Conservation (phyloP, 2,329 filamentous ascomycete species). For the Hymenoscyphus fructigenus region DNA sequence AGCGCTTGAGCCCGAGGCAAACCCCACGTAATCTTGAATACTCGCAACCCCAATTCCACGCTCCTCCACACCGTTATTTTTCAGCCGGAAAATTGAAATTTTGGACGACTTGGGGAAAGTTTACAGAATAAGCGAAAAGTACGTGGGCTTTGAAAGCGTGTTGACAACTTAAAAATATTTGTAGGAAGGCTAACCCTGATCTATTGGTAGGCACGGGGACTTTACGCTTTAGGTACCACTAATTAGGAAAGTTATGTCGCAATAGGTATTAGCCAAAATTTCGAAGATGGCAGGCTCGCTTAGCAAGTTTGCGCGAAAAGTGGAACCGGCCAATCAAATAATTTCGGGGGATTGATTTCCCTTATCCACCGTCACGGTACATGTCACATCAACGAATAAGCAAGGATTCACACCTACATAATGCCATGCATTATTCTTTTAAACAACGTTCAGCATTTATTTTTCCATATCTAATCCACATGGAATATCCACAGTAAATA, state of each 20-base stretch:
- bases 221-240: background rate
- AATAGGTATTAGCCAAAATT: background rate
- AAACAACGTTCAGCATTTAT: no score
- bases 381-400: background rate
- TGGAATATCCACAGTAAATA: no score
- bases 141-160: background rate
- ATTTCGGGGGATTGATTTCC: background rate
- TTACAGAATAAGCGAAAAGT: background rate
- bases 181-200: background rate
- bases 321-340: conserved; percentile 1
- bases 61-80: background rate
- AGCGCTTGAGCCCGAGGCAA: background rate
- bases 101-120: background rate
- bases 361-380: background rate
- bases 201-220: background rate
- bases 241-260: background rate
- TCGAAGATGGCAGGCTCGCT: background rate
- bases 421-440: no score
- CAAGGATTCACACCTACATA: no score
- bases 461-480: no score
- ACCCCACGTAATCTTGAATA: background rate
- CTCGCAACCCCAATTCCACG: background rate
- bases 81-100: background rate
- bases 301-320: conserved; percentile 4
- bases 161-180: background rate